These are phyloP conservation scores for Paracorniculantispora psalliotae DNA, from an alignment of 2,329 filamentous ascomycete genomes.

Conservation along the genomic window DNA sequence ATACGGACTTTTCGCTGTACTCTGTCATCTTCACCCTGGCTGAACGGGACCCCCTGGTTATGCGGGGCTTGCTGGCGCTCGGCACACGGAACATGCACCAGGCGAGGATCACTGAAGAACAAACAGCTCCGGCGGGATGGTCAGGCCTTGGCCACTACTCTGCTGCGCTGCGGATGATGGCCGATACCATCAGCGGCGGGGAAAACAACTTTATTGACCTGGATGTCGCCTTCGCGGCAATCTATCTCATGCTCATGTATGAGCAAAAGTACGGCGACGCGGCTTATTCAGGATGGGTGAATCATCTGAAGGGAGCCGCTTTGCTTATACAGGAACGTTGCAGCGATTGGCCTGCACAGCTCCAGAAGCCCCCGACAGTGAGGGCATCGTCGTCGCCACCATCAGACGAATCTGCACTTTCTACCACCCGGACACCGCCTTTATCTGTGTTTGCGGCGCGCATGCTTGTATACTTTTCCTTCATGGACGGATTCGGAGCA, in stretches of 20 bases:
- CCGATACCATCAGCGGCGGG: conserved; percentile 23
- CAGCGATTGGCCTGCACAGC: conserved; percentile 13
- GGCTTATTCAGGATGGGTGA: conserved; percentile 24
- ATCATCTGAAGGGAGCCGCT: conserved; percentile 29
- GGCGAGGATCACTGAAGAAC: conserved; percentile 18
- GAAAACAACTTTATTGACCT: conserved; percentile 23
- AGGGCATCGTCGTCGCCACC: neutral
- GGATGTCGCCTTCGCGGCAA: conserved; percentile 26
- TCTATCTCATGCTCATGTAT: conserved; percentile 33
- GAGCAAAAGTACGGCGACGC: conserved; percentile 35
- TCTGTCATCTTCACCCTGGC: conserved; percentile 32
- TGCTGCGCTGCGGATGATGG: conserved; percentile 28
- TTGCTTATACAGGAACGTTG: conserved; percentile 26
- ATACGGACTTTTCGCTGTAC: conserved; percentile 30
- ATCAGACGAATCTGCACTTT: neutral
- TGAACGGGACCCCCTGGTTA: conserved; percentile 28
- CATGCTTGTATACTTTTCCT: conserved; percentile 30
- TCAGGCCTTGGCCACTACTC: conserved; percentile 28
- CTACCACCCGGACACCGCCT: conserved; percentile 5
- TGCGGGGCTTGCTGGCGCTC: conserved; percentile 32
- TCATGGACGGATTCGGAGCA: conserved; percentile 27
- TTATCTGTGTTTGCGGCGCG: conserved; percentile 30
- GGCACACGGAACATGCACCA: conserved; percentile 29
- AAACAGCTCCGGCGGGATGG: conserved; percentile 7
- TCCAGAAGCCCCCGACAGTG: neutral